Evolutionary conservation across 2,329 filamentous ascomycete genomes (phyloP), one percentile per base, ranked within the genome.

Genomic region (Pseudogymnoascus verrucosus): DNA sequence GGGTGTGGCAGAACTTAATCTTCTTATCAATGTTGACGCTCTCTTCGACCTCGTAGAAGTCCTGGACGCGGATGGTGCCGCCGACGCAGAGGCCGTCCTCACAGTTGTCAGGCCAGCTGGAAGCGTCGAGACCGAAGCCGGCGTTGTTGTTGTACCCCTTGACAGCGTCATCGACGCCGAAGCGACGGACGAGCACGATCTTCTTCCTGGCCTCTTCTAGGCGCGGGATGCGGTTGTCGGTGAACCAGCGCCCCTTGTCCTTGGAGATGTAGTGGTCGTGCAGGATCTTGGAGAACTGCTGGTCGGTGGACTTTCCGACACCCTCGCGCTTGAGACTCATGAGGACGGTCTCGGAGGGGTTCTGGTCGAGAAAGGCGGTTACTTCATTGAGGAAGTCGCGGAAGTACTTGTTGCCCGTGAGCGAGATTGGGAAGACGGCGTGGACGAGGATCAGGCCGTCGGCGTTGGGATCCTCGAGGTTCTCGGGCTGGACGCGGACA

Each of bases 281-380:
- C 12, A 98, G 80, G 71, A 93, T 87, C 63, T 81, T 84, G 66
- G 86, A 86, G 62, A 98, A 84, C 68, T 96, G 87, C 67, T 87
- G 82, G 74, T 98, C 95, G 11, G 85, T 91, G 51, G 88, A 85
- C 62, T 84, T 86, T 63, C 93, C 93, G 0, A 89, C 84, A 19
- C 95, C 95, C 78, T 99, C 95, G 65, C 92, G 88, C 78, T 99
- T 99, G 69, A 99, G 73, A 63, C 89, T 93, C 75, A 98, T 82
- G 69, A 98, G 85, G 65, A 99, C 78, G 0, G 89, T 89, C 77
- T 99, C 95, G 64, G 83, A 86, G 0, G 90, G 89, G 74, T 97
- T 88, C 26, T 81, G 78, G 31, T 89, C 82, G 12, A 98, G 83
- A 76, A 97, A 98, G 16, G 79, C 76, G 74, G 91, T 87, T 60